These are phyloP conservation scores for Centrapalus pauciflorus DNA, from an alignment of 129 eudicot genomes.

Conservation along the genomic window DNA sequence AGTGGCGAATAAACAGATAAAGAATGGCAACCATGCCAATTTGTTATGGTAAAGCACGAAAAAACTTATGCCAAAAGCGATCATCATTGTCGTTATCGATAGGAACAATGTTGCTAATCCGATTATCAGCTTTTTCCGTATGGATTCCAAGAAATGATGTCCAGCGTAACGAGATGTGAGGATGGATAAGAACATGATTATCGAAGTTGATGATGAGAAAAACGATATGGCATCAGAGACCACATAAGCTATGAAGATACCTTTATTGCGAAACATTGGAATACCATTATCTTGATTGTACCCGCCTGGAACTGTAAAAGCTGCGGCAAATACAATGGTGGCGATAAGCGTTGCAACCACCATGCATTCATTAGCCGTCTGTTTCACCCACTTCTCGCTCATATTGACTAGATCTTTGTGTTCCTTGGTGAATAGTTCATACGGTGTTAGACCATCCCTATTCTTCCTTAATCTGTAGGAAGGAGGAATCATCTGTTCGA, in stretches of 20 bases:
- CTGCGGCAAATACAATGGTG: slow-evolving; percentile 9
- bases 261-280: not conserved
- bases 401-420: no score
- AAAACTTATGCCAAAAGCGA: no score
- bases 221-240: slow-evolving; percentile 9
- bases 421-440: no score
- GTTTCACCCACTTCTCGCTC: no score
- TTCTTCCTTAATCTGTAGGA: no score
- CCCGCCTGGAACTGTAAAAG: slow-evolving; percentile 7
- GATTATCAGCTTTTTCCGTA: not conserved
- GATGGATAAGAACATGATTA: not conserved
- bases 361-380: not conserved
- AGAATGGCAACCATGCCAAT: no score
- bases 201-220: not conserved
- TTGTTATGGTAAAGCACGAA: no score
- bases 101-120: not conserved
- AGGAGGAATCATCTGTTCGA: no score
- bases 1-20: no score
- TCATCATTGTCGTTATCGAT: not conserved
- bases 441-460: no score
- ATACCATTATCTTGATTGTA: not conserved
- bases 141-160: not conserved
- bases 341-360: not conserved
- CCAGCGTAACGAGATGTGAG: not conserved
- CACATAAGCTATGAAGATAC: not conserved